Conservation (phyloP, 2,329 filamentous ascomycete genomes). For the Hirsutella minnesotensis region DNA sequence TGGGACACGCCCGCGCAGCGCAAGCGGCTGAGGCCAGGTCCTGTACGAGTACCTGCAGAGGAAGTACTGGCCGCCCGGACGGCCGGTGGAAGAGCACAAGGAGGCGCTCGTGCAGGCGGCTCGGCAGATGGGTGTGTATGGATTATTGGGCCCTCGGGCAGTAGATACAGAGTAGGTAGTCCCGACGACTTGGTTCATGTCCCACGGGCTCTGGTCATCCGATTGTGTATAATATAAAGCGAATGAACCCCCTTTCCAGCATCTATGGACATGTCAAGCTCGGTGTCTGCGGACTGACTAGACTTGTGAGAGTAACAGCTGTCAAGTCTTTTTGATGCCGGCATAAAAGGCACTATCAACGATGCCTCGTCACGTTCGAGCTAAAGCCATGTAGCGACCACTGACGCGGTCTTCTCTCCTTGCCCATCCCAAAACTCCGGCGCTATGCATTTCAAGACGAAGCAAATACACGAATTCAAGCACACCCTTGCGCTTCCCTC, state of each 20-base stretch:
- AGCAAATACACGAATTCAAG: not conserved
- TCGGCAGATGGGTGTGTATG: slow-evolving; percentile 31
- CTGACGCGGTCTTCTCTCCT: not conserved
- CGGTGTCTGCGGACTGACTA: no score
- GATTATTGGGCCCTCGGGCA: slow-evolving; percentile 13
- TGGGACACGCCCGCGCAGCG: slow-evolving; percentile 28
- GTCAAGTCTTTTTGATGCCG: no score
- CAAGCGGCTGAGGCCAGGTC: slow-evolving; percentile 27
- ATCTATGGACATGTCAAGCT: no score
- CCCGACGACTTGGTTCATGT: no score
- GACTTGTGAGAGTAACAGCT: no score
- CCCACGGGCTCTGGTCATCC: no score
- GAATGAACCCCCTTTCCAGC: no score
- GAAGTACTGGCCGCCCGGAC: slow-evolving; percentile 20
- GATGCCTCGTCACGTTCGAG: no score
- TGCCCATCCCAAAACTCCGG: slow-evolving; percentile 20
- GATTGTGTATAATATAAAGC: no score
- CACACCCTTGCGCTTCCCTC: no score
- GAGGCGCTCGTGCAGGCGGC: slow-evolving; percentile 20
- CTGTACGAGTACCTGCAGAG: slow-evolving; percentile 30
- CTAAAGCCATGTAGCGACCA: no score
- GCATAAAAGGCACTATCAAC: no score
- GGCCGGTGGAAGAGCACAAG: slow-evolving; percentile 11
- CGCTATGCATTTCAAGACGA: slow-evolving; percentile 24
- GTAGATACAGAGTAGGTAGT: not conserved